Base-by-base conservation (phyloP, 2,329 filamentous ascomycete genomes). In the Didymella pinodella region DNA sequence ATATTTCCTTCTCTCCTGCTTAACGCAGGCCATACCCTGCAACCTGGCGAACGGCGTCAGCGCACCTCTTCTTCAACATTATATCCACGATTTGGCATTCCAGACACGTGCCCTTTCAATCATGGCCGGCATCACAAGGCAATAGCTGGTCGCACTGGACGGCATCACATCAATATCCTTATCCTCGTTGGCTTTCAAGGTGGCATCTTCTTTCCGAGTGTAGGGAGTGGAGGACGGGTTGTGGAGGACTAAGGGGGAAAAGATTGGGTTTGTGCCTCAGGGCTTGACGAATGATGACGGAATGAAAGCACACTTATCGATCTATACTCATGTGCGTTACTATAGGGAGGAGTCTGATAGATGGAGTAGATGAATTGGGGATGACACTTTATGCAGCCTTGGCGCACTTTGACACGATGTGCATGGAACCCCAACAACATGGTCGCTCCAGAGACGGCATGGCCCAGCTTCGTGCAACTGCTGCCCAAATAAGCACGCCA, bases 271-370 rank as follows among this genome's bases (percentile, higher is more conserved):
- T 38, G 36, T 53, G 48, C 48, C 48, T 43, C 49, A 25, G 20
- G 49, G 56, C 56, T 36, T 45, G 47, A 54, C 31, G 51, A 54
- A 43, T 59, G 57, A 59, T 31, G 57, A 59, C 28, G 57, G 46
- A 59, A 59, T 59, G 57, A 59, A 53, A 58, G 49, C 49, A 58
- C 55, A 45, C 38, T 54, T 54, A 58, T 54, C 45, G 49, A 58
- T 54, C 55, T 58, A 58, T 58, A 49, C 49, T 58, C 55, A 58
- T 49, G 49, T 54, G 55, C 55, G 55, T 58, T 58, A 49, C 49
- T 58, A 45, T 58, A 58, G 38, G 49, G 18, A 14, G 54, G 54
- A 49, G 49, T 53, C 40, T 46, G 55, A 48, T 58, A 58, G 55
- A 58, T 20, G 11, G 41, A 48, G 49, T 52, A 58, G 44, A 58